A percentile compares a stretch with the other conserved stretches of the same genome.
phyloP scores from a whole-genome alignment of 768 basidiomycete species.

The Artomyces pyxidatus region DNA sequence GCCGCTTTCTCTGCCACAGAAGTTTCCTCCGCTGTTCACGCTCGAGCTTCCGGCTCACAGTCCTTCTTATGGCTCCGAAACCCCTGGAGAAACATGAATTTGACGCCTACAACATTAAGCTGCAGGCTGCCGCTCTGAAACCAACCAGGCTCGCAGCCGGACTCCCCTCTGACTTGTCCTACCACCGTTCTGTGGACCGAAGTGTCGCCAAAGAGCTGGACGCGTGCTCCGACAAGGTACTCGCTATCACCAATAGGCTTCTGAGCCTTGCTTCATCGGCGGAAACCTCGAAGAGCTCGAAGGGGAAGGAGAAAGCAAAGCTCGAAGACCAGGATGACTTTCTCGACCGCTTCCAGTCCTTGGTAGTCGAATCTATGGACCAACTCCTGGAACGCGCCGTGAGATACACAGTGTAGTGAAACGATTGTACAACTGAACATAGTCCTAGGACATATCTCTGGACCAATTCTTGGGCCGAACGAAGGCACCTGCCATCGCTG shows the following conservation, averaged over 20 bases:
- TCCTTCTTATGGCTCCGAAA: too few species aligned
- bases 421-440: background rate
- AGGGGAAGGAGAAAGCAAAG: conserved; percentile 46
- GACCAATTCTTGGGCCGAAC: conserved; percentile 70
- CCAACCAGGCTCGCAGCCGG: conserved; percentile 54
- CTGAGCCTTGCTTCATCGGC: conserved; percentile 43
- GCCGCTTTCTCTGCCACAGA: too few species aligned
- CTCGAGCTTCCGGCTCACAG: background rate
- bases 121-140: conserved; percentile 56
- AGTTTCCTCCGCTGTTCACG: too few species aligned
- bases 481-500: conserved; percentile 55
- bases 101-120: conserved; percentile 41
- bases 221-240: conserved; percentile 52
- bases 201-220: conserved; percentile 67
- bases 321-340: conserved; percentile 71
- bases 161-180: conserved; percentile 71
- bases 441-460: conserved; percentile 68
- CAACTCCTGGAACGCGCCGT: conserved; percentile 78
- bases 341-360: conserved; percentile 69
- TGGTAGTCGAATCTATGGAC: conserved; percentile 82
- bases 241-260: conserved; percentile 59
- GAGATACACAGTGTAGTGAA: conserved; percentile 20
- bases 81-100: conserved; percentile 25
- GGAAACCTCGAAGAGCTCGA: conserved; percentile 24
- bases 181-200: conserved; percentile 81